Evolutionary conservation across 139 green algal genomes (phyloP).

Genomic region (Chlorella sorokiniana): DNA sequence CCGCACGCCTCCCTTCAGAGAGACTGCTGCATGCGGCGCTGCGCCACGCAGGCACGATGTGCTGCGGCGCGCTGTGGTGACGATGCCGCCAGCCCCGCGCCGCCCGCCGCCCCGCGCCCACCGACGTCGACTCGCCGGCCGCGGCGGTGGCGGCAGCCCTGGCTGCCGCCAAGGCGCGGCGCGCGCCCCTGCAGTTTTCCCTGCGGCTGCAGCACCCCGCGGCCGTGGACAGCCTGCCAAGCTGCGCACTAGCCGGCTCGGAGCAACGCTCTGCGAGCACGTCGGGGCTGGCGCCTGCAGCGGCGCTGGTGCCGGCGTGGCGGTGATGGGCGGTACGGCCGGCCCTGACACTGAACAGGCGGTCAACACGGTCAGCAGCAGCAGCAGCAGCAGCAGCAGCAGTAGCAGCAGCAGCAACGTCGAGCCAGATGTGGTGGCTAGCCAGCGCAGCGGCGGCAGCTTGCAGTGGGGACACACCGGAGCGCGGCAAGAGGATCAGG

Average conservation of each 20-base stretch:
- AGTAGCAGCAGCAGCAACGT: background rate
- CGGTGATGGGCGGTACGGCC: too few relatives aligned
- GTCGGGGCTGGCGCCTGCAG: background rate
- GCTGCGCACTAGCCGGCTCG: background rate
- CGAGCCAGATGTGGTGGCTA: background rate
- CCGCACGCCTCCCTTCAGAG: background rate
- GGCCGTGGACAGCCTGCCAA: background rate
- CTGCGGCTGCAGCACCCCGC: conserved; percentile 19
- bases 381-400: background rate
- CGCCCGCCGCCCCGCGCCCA: background rate
- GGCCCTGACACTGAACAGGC: background rate
- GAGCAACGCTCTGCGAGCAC: background rate
- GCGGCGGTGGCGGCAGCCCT: conserved; percentile 28
- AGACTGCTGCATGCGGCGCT: too few relatives aligned
- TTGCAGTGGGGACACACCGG: background rate
- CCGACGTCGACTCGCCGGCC: conserved; percentile 15
- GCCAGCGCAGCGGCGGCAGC: too few relatives aligned
- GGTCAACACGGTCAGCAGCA: background rate
- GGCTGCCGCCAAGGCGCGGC: background rate
- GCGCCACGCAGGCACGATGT: conserved; percentile 41
- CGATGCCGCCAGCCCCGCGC: conserved; percentile 30
- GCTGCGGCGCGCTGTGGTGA: conserved; percentile 45
- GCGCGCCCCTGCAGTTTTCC: background rate
- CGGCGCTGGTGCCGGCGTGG: background rate
- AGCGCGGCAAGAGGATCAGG: background rate